These are phyloP conservation scores for Cyclotella sp. DNA, from an alignment of 108 stramenopile genomes.

Conservation along the genomic window DNA sequence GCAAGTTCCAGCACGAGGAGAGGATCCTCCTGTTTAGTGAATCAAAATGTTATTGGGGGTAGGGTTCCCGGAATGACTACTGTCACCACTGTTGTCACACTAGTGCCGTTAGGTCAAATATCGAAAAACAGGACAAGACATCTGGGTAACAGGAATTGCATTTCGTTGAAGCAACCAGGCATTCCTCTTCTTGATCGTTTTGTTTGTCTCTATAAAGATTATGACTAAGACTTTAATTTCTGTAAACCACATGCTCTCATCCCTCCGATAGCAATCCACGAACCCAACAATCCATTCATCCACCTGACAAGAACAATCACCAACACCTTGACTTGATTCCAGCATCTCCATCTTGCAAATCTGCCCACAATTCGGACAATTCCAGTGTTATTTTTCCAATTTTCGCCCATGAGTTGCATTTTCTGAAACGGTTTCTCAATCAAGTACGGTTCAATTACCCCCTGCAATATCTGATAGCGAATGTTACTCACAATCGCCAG, in stretches of 20 bases:
- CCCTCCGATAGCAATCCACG: conserved; percentile 78
- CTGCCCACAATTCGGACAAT: neutral
- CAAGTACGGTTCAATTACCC: conserved; percentile 70
- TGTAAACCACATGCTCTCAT: conserved; percentile 76
- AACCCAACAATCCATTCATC: conserved; percentile 75
- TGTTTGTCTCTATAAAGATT: neutral
- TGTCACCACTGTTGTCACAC: too few species aligned
- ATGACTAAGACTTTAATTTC: conserved; percentile 50
- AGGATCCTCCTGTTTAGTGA: too few species aligned
- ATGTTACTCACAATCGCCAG: conserved; percentile 80
- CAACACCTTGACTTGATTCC: conserved; percentile 19
- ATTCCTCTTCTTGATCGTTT: neutral
- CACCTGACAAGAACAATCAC: conserved; percentile 62
- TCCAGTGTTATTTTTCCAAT: neutral
- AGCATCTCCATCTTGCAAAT: conserved; percentile 2
- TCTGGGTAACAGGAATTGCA: too few species aligned
- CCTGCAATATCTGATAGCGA: conserved; percentile 86
- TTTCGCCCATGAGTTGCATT: conserved; percentile 20
- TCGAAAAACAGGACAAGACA: too few species aligned
- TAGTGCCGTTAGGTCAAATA: too few species aligned
- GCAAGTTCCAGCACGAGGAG: too few species aligned
- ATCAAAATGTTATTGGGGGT: too few species aligned
- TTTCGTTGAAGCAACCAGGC: too few species aligned
- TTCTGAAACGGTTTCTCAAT: conserved; percentile 57
- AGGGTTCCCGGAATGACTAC: too few species aligned